Evolutionary conservation across 2,329 filamentous ascomycete genomes (phyloP).

Genomic region (Cylindrodendrum hubeiense): DNA sequence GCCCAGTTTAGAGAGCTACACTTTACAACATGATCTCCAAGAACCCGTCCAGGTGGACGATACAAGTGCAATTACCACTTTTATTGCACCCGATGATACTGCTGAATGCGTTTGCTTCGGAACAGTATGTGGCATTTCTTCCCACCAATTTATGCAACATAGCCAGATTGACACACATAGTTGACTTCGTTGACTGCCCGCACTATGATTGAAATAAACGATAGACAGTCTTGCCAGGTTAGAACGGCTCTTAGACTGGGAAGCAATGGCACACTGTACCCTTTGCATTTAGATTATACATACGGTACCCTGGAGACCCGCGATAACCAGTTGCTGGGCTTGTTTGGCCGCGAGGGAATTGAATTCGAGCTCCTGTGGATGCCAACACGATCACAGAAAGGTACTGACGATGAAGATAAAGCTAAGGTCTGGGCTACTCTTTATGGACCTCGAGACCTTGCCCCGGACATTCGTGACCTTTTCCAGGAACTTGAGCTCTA

Average conservation of each 20-base stretch:
- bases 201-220: neutral
- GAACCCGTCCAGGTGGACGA: neutral
- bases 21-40: neutral
- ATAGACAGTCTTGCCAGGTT: neutral
- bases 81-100: no score
- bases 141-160: neutral
- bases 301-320: neutral
- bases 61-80: neutral
- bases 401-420: neutral
- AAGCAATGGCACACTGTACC: neutral
- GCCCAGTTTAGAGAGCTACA: no score
- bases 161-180: neutral
- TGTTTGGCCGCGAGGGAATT: conserved; percentile 1
- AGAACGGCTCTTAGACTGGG: neutral
- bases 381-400: neutral
- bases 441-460: neutral
- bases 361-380: conserved; percentile 14
- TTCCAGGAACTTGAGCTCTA: neutral
- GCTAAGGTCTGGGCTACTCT: neutral
- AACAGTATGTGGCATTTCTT: neutral
- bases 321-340: neutral
- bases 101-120: neutral
- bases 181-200: neutral
- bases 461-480: neutral
- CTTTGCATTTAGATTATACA: neutral